Percentiles rank a stretch among this genome's conserved stretches.
phyloP scores from a whole-genome alignment of 495 filamentous ascomycete species.

The Mycothermus thermophilus region DNA sequence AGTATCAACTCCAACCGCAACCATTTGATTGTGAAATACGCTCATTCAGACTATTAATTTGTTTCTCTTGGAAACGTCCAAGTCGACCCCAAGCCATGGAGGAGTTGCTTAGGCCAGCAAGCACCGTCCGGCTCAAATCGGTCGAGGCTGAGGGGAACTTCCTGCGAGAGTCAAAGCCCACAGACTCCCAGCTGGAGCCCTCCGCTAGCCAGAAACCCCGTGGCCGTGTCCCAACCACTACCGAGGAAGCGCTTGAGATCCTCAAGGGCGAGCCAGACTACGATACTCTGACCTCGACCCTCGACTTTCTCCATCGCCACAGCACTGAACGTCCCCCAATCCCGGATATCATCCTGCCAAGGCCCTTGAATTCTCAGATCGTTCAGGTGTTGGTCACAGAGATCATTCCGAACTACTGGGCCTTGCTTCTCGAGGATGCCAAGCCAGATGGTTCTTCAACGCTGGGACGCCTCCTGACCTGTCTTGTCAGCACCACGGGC shows the following conservation, averaged over 20 bases:
- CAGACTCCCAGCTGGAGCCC: neutral
- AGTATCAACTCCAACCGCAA: too few species aligned
- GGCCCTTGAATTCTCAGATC: constrained; percentile 53
- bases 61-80: too few species aligned
- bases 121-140: constrained; percentile 13
- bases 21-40: too few species aligned
- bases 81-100: too few species aligned
- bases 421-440: constrained; percentile 31
- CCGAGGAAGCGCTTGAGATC: constrained; percentile 46
- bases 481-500: constrained; percentile 58
- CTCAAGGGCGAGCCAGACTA: constrained; percentile 53
- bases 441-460: constrained; percentile 13
- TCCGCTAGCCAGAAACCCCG: constrained; percentile 10
- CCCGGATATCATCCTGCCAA: constrained; percentile 50
- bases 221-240: constrained; percentile 19
- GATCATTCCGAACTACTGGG: constrained; percentile 69
- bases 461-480: constrained; percentile 42
- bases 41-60: too few species aligned
- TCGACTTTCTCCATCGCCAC: constrained; percentile 40
- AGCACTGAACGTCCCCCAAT: constrained; percentile 11
- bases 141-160: constrained; percentile 2
- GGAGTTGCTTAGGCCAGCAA: constrained; percentile 35
- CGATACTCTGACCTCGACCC: constrained; percentile 36
- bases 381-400: constrained; percentile 52
- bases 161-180: constrained; percentile 11